Evolutionary conservation across 108 stramenopile species (phyloP).

Genomic region (Aureococcus anophagefferens): DNA sequence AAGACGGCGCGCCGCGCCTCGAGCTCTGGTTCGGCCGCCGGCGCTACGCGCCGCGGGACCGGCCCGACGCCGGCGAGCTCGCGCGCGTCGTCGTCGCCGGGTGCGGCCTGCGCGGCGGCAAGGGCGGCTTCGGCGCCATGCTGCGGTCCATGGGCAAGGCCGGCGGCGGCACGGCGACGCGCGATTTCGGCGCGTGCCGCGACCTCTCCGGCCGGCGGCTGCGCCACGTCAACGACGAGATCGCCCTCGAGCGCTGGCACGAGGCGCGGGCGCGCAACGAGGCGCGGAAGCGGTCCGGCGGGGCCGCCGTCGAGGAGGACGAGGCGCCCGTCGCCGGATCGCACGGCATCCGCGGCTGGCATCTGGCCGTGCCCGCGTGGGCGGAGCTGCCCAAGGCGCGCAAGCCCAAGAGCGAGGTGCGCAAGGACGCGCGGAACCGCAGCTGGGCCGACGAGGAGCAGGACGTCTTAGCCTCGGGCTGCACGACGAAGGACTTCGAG

Average conservation of each 20-base stretch:
- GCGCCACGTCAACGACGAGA: slow-evolving; percentile 16
- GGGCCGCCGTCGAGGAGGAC: background rate
- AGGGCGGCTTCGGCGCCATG: slow-evolving; percentile 9
- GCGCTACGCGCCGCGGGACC: too few species aligned
- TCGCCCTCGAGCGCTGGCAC: slow-evolving; percentile 12
- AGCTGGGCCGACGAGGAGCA: background rate
- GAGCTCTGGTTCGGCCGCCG: too few species aligned
- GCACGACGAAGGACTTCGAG: background rate
- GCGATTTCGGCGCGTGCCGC: slow-evolving; percentile 15
- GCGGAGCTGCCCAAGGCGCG: background rate
- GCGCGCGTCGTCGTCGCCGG: too few species aligned
- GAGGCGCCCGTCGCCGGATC: background rate
- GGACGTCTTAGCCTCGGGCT: slow-evolving; percentile 3
- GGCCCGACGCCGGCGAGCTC: too few species aligned
- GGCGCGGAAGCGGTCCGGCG: background rate
- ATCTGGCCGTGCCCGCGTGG: background rate
- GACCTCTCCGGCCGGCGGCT: slow-evolving; percentile 15
- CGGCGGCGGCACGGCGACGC: background rate
- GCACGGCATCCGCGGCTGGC: background rate
- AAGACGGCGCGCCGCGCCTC: too few species aligned
- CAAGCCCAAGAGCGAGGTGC: background rate
- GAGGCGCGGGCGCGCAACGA: slow-evolving; percentile 9
- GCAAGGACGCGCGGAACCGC: background rate
- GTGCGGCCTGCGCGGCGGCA: too few species aligned
- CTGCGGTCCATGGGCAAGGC: slow-evolving; percentile 8